Base-by-base conservation (phyloP, 306 rosid species). In the Arachis stenosperma region DNA sequence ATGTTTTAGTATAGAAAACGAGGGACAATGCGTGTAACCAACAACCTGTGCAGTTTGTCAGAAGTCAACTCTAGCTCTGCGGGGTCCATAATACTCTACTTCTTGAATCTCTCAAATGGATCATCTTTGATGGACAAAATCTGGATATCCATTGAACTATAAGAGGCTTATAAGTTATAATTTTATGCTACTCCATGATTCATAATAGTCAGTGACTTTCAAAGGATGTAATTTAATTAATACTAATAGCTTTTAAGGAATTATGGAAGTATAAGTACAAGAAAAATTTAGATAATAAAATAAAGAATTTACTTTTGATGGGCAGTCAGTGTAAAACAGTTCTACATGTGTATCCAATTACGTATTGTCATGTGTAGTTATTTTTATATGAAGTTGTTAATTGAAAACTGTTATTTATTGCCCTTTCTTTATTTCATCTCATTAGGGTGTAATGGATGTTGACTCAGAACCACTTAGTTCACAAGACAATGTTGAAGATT, bases 51-150 rank as follows among this genome's bases (percentile, higher is more conserved):
- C 37, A 91, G 71, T 53, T 97, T 89, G 77, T 81, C 59, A n/a
- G 92, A 76, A 77, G 99, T 94, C 78, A 89, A 84, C 55, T 78
- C 88, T 82, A 94, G 88, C 76, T 94, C 99, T 86, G 91, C 90
- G 71, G 57, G 80, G 60, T 91, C 97, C 96, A 91, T 94, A 78
- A 94, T 78, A 85, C 97, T 95, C 72, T 96, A 86, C 86, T 87
- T 90, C 87, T 89, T 87, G 77, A 91, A 94, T 61, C 96, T 94
- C 79, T 88, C 93, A 70, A 94, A 91, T 73, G 91, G 97, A 81
- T 91, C 99, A 60, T 94, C 89, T 88, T 97, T 87, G 69, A 94
- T 94, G 56, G 99, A 81, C 79, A 89, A 83, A 84, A 94, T 81
- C 98, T 92, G 89, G 73, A 80, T 64, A 82, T 66, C 15, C 36